Evolutionary conservation across 2,329 filamentous ascomycete species (phyloP), one percentile per base, ranked within the genome.

Genomic region (Cytospora piceae): DNA sequence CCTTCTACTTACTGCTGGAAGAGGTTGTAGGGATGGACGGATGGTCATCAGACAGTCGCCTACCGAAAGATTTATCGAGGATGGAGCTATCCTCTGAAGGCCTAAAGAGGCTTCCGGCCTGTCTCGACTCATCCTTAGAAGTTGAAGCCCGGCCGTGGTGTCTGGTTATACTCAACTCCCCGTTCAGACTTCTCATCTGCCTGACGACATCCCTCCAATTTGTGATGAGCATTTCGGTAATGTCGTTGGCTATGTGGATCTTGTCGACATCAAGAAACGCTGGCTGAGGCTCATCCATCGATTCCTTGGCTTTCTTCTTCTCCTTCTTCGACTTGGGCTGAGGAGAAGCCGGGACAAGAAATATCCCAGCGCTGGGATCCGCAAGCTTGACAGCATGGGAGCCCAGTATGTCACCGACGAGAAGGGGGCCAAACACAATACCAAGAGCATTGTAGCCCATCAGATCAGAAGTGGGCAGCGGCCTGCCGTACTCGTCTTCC

Each of bases 381-480:
- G 77, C 79, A n/a, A 80, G 55, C 61, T 78, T 82, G 77, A 80
- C 81, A 24, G 75, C 79, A 69, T 85, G 87, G 20, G 79, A 75
- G 22, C 83, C 80, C 34, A 88, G 75, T 20, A 86, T 73, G 53
- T 89, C 83, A 2, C 87, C 85, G 3, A 90, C 73, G 6, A 91
- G 76, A 0, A 91, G 77, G 1, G 88, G 88, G 0, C 87, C 88
- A 73, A 91, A 90, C 1, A 90, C 79, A 59, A 89, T 86, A 0
- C 87, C 85, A 12, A 91, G 77, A 1, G 87, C 82, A 59, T 77
- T 80, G 71, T 89, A 90, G 14, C 85, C 87, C 87, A 90, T 90
- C 55, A 87, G 71, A 66, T 88, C 86, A 9, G 79, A 78, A 2
- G 83, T 85, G 1, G 84, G 82, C 14, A 87, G 75, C 3, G 85